Percentiles rank a stretch among this genome's conserved stretches.
Evolutionary conservation across 1,284 basidiomycete genomes (phyloP).

Genomic region (Tremellales sp.): DNA sequence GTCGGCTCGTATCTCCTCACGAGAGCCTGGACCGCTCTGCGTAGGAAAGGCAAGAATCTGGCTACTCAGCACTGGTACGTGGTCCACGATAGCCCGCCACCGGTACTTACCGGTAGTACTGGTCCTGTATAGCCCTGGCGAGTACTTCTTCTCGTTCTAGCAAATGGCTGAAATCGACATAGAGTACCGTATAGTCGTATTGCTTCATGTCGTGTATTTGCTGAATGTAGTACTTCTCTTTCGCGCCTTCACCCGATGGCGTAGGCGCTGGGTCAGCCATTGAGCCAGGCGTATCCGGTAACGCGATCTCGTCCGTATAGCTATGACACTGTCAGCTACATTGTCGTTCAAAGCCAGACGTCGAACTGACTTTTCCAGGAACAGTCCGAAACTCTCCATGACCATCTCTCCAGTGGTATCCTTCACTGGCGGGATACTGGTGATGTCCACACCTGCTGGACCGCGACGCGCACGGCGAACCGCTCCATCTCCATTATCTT

Average conservation of each 20-base stretch:
- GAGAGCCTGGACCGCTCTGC: conserved; percentile 82
- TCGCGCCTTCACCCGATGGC: conserved; percentile 30
- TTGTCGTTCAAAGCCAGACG: conserved; percentile 7
- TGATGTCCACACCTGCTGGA: conserved; percentile 40
- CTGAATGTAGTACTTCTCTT: conserved; percentile 67
- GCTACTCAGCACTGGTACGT: background rate
- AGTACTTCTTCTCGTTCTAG: conserved; percentile 86
- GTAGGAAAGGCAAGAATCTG: conserved; percentile 84
- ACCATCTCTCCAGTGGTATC: conserved; percentile 92
- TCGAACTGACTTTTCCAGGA: conserved; percentile 76
- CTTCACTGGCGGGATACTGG: conserved; percentile 75
- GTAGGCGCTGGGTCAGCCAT: conserved; percentile 53
- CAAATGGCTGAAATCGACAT: conserved; percentile 90
- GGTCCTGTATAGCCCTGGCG: conserved; percentile 83
- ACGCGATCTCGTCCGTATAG: conserved; percentile 71
- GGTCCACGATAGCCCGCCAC: background rate
- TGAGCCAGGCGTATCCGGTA: conserved; percentile 69
- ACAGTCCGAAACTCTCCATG: conserved; percentile 81
- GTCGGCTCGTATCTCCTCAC: conserved; percentile 84
- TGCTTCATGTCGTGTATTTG: conserved; percentile 92
- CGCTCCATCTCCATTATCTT: conserved; percentile 13
- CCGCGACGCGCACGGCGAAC: conserved; percentile 4
- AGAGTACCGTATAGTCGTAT: conserved; percentile 89
- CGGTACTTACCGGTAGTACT: conserved; percentile 72
- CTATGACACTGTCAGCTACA: conserved; percentile 49